phyloP scores from a whole-genome alignment of 2,329 filamentous ascomycete genomes.

The Zalaria sp. region DNA sequence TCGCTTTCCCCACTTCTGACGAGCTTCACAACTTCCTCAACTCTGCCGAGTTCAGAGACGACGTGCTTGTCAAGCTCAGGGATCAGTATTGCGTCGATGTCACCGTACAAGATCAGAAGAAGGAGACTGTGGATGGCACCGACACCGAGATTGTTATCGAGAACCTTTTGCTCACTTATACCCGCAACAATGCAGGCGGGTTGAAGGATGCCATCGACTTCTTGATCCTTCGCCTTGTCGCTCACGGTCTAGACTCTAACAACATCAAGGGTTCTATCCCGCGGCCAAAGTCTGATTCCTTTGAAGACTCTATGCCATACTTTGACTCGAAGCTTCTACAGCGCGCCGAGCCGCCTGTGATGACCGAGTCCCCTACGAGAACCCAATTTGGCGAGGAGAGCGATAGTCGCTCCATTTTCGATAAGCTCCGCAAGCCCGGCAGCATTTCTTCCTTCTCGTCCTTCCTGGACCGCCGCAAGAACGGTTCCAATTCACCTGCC shows the following conservation, averaged over 20 bases:
- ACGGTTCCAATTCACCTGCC: constrained; percentile 61
- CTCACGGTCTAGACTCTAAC: constrained; percentile 74
- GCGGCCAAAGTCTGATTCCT: constrained; percentile 96
- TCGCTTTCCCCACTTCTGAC: constrained; percentile 64
- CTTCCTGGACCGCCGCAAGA: constrained; percentile 93
- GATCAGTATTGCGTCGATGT: constrained; percentile 85
- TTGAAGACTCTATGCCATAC: constrained; percentile 91
- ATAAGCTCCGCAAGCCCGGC: constrained; percentile 84
- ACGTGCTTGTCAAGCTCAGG: constrained; percentile 73
- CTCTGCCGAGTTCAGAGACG: constrained; percentile 65
- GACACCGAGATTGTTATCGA: constrained; percentile 28
- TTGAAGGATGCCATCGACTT: constrained; percentile 95
- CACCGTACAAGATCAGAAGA: constrained; percentile 44
- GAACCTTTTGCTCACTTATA: constrained; percentile 49
- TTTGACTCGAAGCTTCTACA: constrained; percentile 96
- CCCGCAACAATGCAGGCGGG: constrained; percentile 90
- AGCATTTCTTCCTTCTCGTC: constrained; percentile 91
- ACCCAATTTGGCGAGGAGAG: constrained; percentile 62
- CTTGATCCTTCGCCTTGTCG: constrained; percentile 70
- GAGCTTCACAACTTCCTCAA: constrained; percentile 71
- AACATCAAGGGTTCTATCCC: constrained; percentile 90
- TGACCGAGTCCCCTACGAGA: constrained; percentile 80
- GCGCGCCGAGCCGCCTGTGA: constrained; percentile 64
- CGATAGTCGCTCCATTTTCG: constrained; percentile 59
- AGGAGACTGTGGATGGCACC: constrained; percentile 24